Evolutionary conservation across 768 basidiomycete genomes (phyloP).

Genomic region (Hygrocybe coccinea): DNA sequence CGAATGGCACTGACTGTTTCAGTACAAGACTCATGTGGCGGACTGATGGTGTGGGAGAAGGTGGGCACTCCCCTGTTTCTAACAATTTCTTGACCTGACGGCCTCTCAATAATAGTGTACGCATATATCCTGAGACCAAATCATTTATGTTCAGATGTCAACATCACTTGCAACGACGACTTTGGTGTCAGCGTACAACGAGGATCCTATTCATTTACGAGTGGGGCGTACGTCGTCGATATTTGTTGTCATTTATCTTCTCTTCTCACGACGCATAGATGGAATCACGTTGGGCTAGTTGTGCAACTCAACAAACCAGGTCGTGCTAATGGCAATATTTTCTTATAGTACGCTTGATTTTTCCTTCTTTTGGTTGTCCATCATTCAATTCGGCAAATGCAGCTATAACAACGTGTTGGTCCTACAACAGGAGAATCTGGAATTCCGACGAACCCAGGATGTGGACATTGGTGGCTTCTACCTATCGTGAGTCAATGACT

Average conservation of each 20-base stretch:
- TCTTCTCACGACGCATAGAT: conserved; percentile 33
- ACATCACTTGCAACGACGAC: conserved; percentile 64
- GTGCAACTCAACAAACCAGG: conserved; percentile 74
- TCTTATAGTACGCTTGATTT: conserved; percentile 54
- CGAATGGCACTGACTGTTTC: conserved; percentile 67
- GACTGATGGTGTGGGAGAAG: conserved; percentile 58
- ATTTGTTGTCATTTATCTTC: conserved; percentile 1
- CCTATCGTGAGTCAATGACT: conserved; percentile 56
- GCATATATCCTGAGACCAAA: conserved; percentile 70
- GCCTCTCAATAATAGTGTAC: conserved; percentile 49
- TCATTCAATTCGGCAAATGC: not conserved
- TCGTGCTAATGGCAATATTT: conserved; percentile 69
- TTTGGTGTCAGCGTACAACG: conserved; percentile 75
- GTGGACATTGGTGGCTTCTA: conserved; percentile 65
- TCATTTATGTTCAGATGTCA: conserved; percentile 49
- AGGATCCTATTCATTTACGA: conserved; percentile 56
- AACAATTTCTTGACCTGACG: not conserved
- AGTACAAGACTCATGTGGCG: conserved; percentile 77
- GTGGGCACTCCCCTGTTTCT: conserved; percentile 35
- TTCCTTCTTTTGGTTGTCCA: not conserved
- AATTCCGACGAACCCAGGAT: conserved; percentile 51
- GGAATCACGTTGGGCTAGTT: conserved; percentile 68
- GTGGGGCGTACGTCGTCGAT: conserved; percentile 52
- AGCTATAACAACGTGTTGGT: conserved; percentile 70
- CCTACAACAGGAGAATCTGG: conserved; percentile 54